Base-by-base conservation (phyloP, 441 rosid genomes). In the Populus tomentosa region DNA sequence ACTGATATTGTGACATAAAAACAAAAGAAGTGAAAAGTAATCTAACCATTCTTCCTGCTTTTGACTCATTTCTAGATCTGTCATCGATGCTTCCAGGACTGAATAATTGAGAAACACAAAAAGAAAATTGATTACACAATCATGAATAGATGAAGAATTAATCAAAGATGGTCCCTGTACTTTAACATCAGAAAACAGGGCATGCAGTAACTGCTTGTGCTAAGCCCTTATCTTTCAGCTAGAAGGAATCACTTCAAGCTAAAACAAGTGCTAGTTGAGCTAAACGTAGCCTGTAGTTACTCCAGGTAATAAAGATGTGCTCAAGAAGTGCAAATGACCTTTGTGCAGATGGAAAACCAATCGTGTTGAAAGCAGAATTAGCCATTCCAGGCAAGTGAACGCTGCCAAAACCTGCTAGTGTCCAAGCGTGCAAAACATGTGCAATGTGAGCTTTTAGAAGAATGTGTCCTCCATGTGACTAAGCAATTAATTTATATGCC, bases 341-440 rank as follows among this genome's bases (percentile, higher is more conserved):
- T 86, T 84, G 97, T 93, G 94, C 84, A 91, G 95, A 84, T 90
- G 98, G 88, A 90, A 88, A 90, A 90, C 88, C 94, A 93, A 86
- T 89, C 79, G 82, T 91, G 95, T 82, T 88, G 98, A 87, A 79
- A 86, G 95, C 85, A 88, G 98, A 85, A 89, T 85, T 91, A 93
- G 83, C 80, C 90, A 86, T 89, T 90, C 94, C 98, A 91, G 94
- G 90, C 84, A 89, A 72, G 90, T 89, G 92, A 86, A 86, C 77
- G 94, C 97, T 91, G 91, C 95, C 93, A 89, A 86, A 83, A 89
- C 98, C 98, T 94, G 98, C 90, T 92, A 84, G 93, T 93, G 92
- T 85, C 90, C 94, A 91, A 85, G 90, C 86, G 94, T 91, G 98
- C 89, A 90, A 92, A 86, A 90, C 88, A 86, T 87, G 97, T 91